These are phyloP conservation scores for Pleurotus tuber-regium DNA, from an alignment of 768 basidiomycete genomes.

Conservation along the genomic window DNA sequence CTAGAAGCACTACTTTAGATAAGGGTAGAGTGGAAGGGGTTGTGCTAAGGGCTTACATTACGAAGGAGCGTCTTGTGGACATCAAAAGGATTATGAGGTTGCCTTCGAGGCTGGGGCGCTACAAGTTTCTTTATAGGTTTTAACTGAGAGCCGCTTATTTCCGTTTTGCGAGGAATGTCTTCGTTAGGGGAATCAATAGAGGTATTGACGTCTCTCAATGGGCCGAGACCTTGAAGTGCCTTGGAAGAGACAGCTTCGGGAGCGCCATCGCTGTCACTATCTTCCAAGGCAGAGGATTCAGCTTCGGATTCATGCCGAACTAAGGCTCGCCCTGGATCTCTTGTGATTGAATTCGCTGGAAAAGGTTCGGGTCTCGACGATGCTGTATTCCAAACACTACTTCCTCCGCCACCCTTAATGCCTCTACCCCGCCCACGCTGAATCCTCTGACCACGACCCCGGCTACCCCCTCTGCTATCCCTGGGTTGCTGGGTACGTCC, in stretches of 20 bases:
- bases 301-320: background rate
- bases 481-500: constrained; percentile 6
- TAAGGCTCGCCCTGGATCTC: background rate
- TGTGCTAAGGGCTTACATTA: constrained; percentile 66
- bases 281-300: constrained; percentile 21
- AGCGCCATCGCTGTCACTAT: constrained; percentile 37
- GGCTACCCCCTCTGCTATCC: constrained; percentile 4
- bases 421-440: constrained; percentile 33
- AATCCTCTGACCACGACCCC: constrained; percentile 18
- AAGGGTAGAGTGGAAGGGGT: too few relatives aligned
- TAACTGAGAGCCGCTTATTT: background rate
- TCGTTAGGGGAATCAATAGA: constrained; percentile 4
- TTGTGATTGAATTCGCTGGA: background rate
- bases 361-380: background rate
- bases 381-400: constrained; percentile 14
- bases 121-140: constrained; percentile 20
- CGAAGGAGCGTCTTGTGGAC: constrained; percentile 71
- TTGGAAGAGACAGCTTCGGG: constrained; percentile 66
- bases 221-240: constrained; percentile 15
- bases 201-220: constrained; percentile 4
- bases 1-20: constrained; percentile 38
- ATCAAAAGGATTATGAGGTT: constrained; percentile 62
- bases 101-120: constrained; percentile 44
- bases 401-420: constrained; percentile 26
- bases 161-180: too few relatives aligned